Base-by-base conservation (phyloP, 176 grass and related monocot species). In the Oryza glaberrima region DNA sequence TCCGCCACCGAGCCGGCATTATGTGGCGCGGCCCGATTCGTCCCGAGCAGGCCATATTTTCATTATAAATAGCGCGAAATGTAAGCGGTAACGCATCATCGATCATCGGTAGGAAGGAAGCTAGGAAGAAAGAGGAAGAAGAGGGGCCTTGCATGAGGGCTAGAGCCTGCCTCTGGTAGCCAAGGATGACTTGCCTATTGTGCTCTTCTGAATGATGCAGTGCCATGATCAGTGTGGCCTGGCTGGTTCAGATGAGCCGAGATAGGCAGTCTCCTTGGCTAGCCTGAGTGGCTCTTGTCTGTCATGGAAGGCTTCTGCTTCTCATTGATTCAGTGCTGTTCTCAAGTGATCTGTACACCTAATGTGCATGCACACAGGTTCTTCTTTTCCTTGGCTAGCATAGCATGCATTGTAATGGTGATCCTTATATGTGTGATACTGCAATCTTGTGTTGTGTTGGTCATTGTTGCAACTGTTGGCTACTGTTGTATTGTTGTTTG, bases 121-220 rank as follows among this genome's bases (percentile, higher is more conserved):
- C 2, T 2, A 30, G 30, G 30, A 32, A 32, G 30, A 6, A 40
- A 9, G 8, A 43, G 7, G 41, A 44, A 48, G 67, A 41, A 35
- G 34, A 67, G 69, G 44, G 83, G 83, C 66, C 83, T 92, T 89
- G 65, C 83, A 89, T 89, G 87, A 83, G 70, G 83, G 78, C 54
- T 14, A 76, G 87, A 89, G 83, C 75, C 44, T 61, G 71, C 26
- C 43, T 86, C 38, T 82, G 82, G 73, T 91, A 91, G 90, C 90
- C 90, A 91, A 90, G 88, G 84, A 90, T 90, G 88, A 90, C 83
- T 92, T 92, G 90, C 90, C 90, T 92, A 89, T 49, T 52, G 48
- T 30, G 25, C 70, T 88, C 72, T 12, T 65, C 70, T 77, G 52
- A 79, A 64, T 41, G 75, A 41, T 40, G 68, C 38, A 67, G 71